phyloP scores from a whole-genome alignment of 2,329 filamentous ascomycete species.

The Phymatotrichopsis omnivora region DNA sequence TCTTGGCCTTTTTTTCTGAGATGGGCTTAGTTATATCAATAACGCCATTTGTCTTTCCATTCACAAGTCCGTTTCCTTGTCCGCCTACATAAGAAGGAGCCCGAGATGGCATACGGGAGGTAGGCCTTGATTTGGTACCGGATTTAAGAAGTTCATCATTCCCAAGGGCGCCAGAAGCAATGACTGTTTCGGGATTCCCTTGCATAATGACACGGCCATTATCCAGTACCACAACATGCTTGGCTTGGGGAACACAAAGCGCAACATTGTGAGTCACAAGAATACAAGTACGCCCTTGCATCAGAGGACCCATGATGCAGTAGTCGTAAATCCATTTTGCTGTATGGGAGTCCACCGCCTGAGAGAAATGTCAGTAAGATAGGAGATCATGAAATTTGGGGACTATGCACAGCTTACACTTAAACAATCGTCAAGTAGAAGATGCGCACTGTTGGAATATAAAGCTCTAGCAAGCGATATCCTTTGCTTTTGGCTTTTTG shows the following conservation, averaged over 20 bases:
- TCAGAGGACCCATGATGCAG: constrained; percentile 79
- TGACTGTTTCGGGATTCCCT: constrained; percentile 67
- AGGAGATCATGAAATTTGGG: neutral
- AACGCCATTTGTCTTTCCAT: constrained; percentile 41
- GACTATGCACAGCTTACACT: constrained; percentile 41
- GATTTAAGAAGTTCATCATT: constrained; percentile 49
- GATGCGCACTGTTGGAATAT: constrained; percentile 87
- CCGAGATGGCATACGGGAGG: constrained; percentile 65
- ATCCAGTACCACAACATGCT: constrained; percentile 73
- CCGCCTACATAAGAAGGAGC: constrained; percentile 66
- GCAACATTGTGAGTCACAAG: constrained; percentile 90
- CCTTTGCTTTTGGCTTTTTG: constrained; percentile 94
- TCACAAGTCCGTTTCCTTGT: constrained; percentile 2
- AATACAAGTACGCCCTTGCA: constrained; percentile 82
- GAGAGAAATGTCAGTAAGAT: neutral
- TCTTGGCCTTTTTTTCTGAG: constrained; percentile 41
- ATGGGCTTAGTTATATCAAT: constrained; percentile 37
- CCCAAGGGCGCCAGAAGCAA: constrained; percentile 76
- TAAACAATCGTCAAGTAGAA: constrained; percentile 88
- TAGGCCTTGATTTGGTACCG: constrained; percentile 49
- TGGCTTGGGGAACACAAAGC: constrained; percentile 70
- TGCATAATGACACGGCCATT: constrained; percentile 72
- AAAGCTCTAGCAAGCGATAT: constrained; percentile 93
- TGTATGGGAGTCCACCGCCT: constrained; percentile 88
- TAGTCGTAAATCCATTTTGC: constrained; percentile 97